Base-by-base conservation (phyloP, 2,329 filamentous ascomycete genomes). In the Didymella sp. region DNA sequence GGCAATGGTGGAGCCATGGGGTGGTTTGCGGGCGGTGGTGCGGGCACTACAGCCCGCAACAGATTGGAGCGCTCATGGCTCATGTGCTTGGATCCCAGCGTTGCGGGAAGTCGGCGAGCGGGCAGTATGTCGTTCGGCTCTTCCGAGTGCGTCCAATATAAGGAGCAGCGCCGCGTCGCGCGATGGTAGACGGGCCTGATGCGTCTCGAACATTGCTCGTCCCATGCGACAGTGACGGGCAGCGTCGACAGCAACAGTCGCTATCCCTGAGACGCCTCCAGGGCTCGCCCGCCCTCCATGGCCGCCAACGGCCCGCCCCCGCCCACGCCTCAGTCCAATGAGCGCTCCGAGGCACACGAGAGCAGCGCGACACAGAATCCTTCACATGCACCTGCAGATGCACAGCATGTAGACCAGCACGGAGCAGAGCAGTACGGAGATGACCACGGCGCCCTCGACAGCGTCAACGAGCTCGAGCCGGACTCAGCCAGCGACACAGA, bases 401-500 rank as follows among this genome's bases (percentile, higher is more conserved):
- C 31, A 17, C 31, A 35, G 7, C 33, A 37, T 37, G 33, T 37
- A 17, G 17, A 37, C 33, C 15, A 40, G 11, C 19, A n/a, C 9
- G n/a, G n/a, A n/a, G n/a, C n/a, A n/a, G n/a, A n/a, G n/a, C n/a
- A n/a, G n/a, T n/a, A n/a, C n/a, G n/a, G n/a, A n/a, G n/a, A n/a
- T n/a, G 37, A 40, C 37, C 22, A 40, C 37, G 61, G 61, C 54
- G 60, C 61, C 42, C 61, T 69, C 35, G 62, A 73, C 45, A 67
- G 67, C 7, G 68, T 71, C 30, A 64, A 67, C 17, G 64, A 70
- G 17, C 68, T 73, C 45, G 69, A 72, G 46, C 63, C 65, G 30
- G 71, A 73, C 60, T 66, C 61, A 2, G 52, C 54, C 45, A 61
- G 61, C 57, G 64, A 68, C 52, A 65, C 62, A 38, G 73, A 75